Evolutionary conservation across 1,284 basidiomycete genomes (phyloP), one percentile per base, ranked within the genome.

Genomic region (Boletellus deceptivus): DNA sequence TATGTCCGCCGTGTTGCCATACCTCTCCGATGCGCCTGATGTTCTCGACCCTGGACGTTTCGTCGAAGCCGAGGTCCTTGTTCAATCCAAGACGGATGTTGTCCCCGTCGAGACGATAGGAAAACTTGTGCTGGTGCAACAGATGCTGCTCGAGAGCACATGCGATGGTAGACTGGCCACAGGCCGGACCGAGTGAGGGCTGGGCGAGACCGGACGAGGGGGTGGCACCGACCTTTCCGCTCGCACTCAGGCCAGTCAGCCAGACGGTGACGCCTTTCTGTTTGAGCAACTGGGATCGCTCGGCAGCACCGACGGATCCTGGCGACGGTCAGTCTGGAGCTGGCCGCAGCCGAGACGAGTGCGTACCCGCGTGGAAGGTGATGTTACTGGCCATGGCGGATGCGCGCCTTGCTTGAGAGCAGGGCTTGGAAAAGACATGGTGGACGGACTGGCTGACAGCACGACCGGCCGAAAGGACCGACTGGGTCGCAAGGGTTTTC

Each of bases 21-120:
- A 91, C 94, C 83, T 99, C 97, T 57, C 94, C 93, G 57, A 99
- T 98, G 49, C 96, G 80, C 49, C 96, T 86, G 66, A 99, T 98
- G 72, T 99, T 99, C 75, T 99, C 96, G 59, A 93, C 91, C 50
- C 96, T 83, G 46, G 94, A 95, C 65, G 86, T 87, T 65, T 94
- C 94, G 62, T 94, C 91, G 67, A 99, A 99, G 1, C 96, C 94
- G 44, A 99, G 85, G 67, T 99, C 96, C 75, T 93, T 98, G 82
- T 99, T 99, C 43, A 99, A 76, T 9, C 97, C 97, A 64, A 98
- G 96, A 51, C 96, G 85, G 55, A 99, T 79, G 72, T 99, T 99
- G 75, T 99, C 96, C 4, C 96, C 96, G 66, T 99, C 96, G 22
- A 99, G 79, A 38, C 96, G 85, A 74, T 97, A 99, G 38, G 88